These are phyloP conservation scores for Auriscalpium microsporum DNA, from an alignment of 768 basidiomycete species.

Conservation along the genomic window DNA sequence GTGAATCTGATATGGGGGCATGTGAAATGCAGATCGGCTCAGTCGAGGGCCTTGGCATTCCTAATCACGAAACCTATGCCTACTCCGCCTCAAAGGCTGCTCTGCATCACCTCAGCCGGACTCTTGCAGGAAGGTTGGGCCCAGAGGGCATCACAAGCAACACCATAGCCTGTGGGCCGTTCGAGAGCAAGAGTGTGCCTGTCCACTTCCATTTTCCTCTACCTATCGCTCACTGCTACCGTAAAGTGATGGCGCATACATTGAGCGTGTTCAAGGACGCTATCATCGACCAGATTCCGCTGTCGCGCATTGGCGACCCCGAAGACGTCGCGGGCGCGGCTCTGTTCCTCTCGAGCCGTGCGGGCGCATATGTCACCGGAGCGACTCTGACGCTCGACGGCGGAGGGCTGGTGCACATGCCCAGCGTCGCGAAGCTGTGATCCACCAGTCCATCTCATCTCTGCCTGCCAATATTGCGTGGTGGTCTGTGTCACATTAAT, in stretches of 20 bases:
- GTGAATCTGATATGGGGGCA: too few species aligned
- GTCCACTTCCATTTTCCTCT: not conserved
- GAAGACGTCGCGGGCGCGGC: constrained; percentile 60
- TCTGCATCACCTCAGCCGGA: constrained; percentile 49
- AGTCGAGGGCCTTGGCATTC: constrained; percentile 47
- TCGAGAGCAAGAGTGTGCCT: constrained; percentile 26
- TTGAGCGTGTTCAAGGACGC: constrained; percentile 36
- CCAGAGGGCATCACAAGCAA: constrained; percentile 52
- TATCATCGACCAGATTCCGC: constrained; percentile 37
- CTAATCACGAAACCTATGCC: constrained; percentile 53
- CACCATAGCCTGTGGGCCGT: constrained; percentile 48
- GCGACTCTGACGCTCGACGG: constrained; percentile 58
- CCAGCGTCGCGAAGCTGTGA: constrained; percentile 22
- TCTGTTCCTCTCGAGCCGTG: constrained; percentile 51
- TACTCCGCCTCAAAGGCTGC: constrained; percentile 61
- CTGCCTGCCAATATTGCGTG: not conserved
- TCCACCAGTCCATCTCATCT: not conserved
- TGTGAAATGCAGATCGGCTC: constrained; percentile 42
- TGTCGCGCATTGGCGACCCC: constrained; percentile 47
- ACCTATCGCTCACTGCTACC: not conserved
- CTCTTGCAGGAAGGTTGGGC: constrained; percentile 49
- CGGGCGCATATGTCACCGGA: constrained; percentile 56
- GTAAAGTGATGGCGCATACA: constrained; percentile 46
- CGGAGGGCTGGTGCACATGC: constrained; percentile 39
- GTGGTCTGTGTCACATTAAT: constrained; percentile 37